Evolutionary conservation across 139 green algal genomes (phyloP), one percentile per base, ranked within the genome.

Genomic region (Chlorella sp.): DNA sequence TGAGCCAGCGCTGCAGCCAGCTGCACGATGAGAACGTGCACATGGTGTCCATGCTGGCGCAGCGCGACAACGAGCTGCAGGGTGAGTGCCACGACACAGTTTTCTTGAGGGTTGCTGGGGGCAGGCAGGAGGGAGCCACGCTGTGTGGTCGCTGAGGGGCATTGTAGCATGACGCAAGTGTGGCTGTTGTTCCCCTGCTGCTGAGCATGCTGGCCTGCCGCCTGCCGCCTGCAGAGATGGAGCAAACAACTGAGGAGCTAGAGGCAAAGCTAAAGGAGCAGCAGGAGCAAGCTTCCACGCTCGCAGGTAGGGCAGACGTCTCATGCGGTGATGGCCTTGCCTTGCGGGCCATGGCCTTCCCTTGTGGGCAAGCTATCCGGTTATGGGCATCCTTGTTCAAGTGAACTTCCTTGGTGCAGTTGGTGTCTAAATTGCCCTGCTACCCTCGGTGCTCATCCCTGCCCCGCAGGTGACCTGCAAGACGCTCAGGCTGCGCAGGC

Each of bases 11-110:
- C 30, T 85, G 76, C 86, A 80, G 37, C 16, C 78, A 90, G 61
- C 79, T 90, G 79, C 76, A 86, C 3, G 48, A 71, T 21, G 76
- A 90, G 12, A 81, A 81, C 42, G 37, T 34, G 21, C 87, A 73
- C 28, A 34, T 90, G 37, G 16, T 64, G 32, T 37, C n/a, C 78
- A 85, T 78, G 79, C 87, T 90, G 64, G 64, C 78, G 22, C 87
- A 90, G 78, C 78, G 87, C 0, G 79, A 90, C 40, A 86, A 90
- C 61, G 87, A 90, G 87, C 61, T 90, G 60, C 61, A 64, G 40
- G 79, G 87, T 86, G 60, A 15, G 78, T 40, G 86, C 0, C 21
- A 7, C 1, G 14, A 26, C 21, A 14, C 12, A 16, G 2, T 0
- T 61, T 83, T 37, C 22, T 39, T 60, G 37, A 37, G 37, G n/a